Conservation (phyloP, 1,284 basidiomycete genomes). For the Moesziomyces antarcticus region DNA sequence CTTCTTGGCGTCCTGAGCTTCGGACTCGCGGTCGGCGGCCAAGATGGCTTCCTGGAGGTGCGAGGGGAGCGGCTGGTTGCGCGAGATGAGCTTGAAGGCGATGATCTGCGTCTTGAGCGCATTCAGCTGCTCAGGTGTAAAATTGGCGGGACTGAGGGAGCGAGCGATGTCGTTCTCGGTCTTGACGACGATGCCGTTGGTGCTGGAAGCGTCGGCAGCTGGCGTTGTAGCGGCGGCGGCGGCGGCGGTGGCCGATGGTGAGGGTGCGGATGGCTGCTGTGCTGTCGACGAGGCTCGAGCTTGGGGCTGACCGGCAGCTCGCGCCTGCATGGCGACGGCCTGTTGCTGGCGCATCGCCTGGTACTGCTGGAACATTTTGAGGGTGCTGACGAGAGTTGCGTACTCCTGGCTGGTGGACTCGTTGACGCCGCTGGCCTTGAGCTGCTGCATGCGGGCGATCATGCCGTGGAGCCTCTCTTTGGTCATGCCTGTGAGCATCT, state of each 20-base stretch:
- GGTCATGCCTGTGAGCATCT: conserved; percentile 64
- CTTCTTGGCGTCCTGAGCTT: conserved; percentile 70
- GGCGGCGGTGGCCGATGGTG: conserved; percentile 14
- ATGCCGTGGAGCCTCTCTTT: conserved; percentile 62
- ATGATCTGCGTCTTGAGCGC: conserved; percentile 88
- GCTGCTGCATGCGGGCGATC: conserved; percentile 67
- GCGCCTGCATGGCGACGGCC: conserved; percentile 46
- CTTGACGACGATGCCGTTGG: conserved; percentile 43
- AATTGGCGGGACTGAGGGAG: conserved; percentile 52
- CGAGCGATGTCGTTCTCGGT: conserved; percentile 37
- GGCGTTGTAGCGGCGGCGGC: conserved; percentile 23
- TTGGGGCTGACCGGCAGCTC: conserved; percentile 20
- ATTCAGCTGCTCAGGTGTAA: conserved; percentile 83
- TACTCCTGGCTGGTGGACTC: conserved; percentile 68
- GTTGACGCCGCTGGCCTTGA: conserved; percentile 67
- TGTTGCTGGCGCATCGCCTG: conserved; percentile 63
- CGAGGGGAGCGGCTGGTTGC: conserved; percentile 83
- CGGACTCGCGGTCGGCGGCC: conserved; percentile 62
- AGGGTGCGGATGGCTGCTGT: conserved; percentile 23
- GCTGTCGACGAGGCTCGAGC: conserved; percentile 12
- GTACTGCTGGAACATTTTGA: conserved; percentile 65
- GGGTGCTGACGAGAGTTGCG: conserved; percentile 63
- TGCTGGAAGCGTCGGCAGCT: conserved; percentile 19
- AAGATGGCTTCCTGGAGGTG: conserved; percentile 80
- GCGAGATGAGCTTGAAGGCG: conserved; percentile 85